Percentiles rank a stretch among this genome's conserved stretches.
phyloP scores from a whole-genome alignment of 1,284 basidiomycete species.

The Melampsora larici-populina region DNA sequence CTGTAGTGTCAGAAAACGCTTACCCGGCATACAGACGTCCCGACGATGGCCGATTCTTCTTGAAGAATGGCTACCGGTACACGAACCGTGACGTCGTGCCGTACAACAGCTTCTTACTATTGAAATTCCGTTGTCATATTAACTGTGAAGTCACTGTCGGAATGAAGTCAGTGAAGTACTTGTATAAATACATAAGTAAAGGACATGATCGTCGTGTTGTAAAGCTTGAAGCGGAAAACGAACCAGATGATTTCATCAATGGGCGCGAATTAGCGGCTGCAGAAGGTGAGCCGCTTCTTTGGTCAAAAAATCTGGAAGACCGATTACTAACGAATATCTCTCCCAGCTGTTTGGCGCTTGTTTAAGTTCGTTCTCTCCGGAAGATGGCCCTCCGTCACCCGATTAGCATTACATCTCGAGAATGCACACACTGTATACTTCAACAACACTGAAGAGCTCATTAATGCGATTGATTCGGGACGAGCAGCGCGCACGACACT shows the following conservation, averaged over 20 bases:
- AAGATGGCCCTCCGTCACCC: neutral
- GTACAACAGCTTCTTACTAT: neutral
- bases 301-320: too few relatives aligned
- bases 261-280: neutral
- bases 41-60: neutral
- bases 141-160: too few relatives aligned
- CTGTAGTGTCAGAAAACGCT: neutral
- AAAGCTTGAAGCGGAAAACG: neutral
- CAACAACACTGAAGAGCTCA: neutral
- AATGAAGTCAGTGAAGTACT: too few relatives aligned
- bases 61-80: neutral
- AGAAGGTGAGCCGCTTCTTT: neutral
- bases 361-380: neutral
- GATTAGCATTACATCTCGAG: neutral
- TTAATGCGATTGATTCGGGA: neutral
- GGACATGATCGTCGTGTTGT: neutral
- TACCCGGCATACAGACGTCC: neutral
- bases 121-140: slow-evolving; percentile 11
- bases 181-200: slow-evolving; percentile 24
- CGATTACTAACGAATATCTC: too few relatives aligned
- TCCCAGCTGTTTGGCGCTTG: slow-evolving; percentile 8
- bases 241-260: neutral
- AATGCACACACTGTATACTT: neutral
- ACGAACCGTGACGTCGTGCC: neutral
- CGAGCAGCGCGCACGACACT: neutral